Percentiles rank a stretch among this genome's conserved stretches.
Conservation (phyloP, 2,329 filamentous ascomycete genomes). For the Thelonectria rubi region DNA sequence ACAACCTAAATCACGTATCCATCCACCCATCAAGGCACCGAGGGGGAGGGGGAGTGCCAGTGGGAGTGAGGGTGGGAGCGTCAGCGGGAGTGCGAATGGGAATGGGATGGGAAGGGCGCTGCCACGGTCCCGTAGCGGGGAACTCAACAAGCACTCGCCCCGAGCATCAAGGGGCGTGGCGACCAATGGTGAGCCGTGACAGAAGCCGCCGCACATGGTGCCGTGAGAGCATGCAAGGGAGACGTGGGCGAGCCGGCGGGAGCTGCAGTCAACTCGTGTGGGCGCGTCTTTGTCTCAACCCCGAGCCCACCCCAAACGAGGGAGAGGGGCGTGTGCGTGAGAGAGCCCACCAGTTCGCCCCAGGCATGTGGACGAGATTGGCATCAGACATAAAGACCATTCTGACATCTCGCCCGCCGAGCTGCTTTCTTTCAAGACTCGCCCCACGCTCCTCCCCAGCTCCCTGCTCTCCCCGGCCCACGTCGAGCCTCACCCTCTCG, state of each 20-base stretch:
- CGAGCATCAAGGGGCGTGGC: conserved; percentile 35
- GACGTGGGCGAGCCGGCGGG: conserved; percentile 40
- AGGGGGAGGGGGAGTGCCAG: conserved; percentile 13
- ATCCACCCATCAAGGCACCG: conserved; percentile 44
- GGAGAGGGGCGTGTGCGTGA: conserved; percentile 34
- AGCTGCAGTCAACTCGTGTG: background rate
- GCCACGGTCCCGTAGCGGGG: conserved; percentile 32
- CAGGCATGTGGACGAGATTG: conserved; percentile 56
- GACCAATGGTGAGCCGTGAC: conserved; percentile 43
- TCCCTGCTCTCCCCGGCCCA: conserved; percentile 22
- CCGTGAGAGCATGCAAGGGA: conserved; percentile 51
- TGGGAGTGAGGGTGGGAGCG: background rate
- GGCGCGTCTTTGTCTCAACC: conserved; percentile 40
- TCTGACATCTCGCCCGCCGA: conserved; percentile 35
- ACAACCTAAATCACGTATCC: conserved; percentile 45
- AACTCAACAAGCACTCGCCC: conserved; percentile 41
- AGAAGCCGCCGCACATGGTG: conserved; percentile 48
- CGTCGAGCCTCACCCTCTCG: conserved; percentile 22
- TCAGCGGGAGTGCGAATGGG: conserved; percentile 23
- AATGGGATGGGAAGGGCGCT: conserved; percentile 38
- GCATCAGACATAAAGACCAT: conserved; percentile 48
- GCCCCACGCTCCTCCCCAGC: too few species aligned
- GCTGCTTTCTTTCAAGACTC: conserved; percentile 41
- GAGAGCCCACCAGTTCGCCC: conserved; percentile 32
- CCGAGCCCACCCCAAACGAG: conserved; percentile 28